Conservation (phyloP, 1,284 basidiomycete genomes). For the Violaceomyces palustris region DNA sequence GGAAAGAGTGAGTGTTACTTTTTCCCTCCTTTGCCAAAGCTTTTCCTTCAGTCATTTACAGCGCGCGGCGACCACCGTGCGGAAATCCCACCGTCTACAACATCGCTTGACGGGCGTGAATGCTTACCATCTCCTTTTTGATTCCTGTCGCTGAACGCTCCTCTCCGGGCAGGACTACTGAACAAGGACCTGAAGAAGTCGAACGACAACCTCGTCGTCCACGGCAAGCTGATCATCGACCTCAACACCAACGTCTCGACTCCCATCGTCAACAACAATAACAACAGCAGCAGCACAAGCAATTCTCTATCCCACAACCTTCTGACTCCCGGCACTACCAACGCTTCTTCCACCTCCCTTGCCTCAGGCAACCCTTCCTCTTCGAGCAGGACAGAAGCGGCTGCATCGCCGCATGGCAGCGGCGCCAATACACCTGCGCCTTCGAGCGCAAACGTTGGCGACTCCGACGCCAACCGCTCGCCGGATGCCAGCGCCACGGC, state of each 20-base stretch:
- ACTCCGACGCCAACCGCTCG: slow-evolving; percentile 11
- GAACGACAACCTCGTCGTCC: slow-evolving; percentile 52
- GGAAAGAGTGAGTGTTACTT: slow-evolving; percentile 84
- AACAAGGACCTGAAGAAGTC: slow-evolving; percentile 52
- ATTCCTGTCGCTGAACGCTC: too few relatives aligned
- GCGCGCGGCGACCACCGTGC: too few relatives aligned
- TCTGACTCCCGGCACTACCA: slow-evolving; percentile 23
- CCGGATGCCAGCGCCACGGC: too few relatives aligned
- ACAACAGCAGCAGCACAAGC: slow-evolving; percentile 32
- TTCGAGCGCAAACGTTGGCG: slow-evolving; percentile 1
- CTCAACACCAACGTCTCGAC: slow-evolving; percentile 51
- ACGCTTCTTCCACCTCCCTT: slow-evolving; percentile 40
- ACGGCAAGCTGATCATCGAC: slow-evolving; percentile 53
- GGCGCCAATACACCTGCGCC: neutral
- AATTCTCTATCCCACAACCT: too few relatives aligned
- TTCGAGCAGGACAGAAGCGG: neutral
- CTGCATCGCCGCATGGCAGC: neutral
- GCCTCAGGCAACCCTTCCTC: slow-evolving; percentile 15
- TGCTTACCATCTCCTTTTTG: too few relatives aligned
- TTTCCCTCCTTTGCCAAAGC: too few relatives aligned
- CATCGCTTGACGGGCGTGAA: too few relatives aligned
- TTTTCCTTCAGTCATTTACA: too few relatives aligned
- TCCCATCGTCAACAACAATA: slow-evolving; percentile 43
- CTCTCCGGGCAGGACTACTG: slow-evolving; percentile 38
- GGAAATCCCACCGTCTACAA: too few relatives aligned